Conservation (phyloP, 192 early-diverging fungal species). For the Backusella macrospora region DNA sequence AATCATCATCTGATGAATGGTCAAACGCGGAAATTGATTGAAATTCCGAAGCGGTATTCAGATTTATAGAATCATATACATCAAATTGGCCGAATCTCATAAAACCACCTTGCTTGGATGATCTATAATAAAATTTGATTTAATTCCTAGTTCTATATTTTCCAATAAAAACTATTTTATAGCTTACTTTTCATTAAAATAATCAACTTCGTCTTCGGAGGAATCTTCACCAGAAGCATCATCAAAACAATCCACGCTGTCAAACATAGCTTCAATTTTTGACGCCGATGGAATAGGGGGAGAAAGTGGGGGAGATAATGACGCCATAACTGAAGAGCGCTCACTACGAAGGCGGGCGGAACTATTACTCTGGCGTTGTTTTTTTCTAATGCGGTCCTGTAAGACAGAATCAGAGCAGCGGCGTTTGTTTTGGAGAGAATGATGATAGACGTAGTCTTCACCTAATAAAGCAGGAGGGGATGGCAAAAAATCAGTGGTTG, state of each 20-base stretch:
- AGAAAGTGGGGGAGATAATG: constrained; percentile 14
- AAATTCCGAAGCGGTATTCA: constrained; percentile 13
- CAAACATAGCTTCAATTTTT: constrained; percentile 14
- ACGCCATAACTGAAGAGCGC: not conserved
- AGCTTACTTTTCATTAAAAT: constrained; percentile 20
- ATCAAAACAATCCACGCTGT: constrained; percentile 18
- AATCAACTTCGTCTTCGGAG: constrained; percentile 26
- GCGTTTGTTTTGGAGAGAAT: constrained; percentile 11
- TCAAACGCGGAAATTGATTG: constrained; percentile 9
- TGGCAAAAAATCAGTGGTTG: not conserved
- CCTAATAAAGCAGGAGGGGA: constrained; percentile 9
- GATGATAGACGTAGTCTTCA: not conserved
- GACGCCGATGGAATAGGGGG: not conserved
- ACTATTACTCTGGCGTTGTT: constrained; percentile 3
- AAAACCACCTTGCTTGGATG: constrained; percentile 9
- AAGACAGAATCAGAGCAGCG: constrained; percentile 20
- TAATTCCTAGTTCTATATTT: not conserved
- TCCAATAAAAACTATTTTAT: not conserved
- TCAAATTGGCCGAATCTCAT: constrained; percentile 3
- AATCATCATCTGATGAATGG: constrained; percentile 17
- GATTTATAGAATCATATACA: not conserved
- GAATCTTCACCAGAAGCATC: constrained; percentile 30
- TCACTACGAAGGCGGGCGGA: not conserved
- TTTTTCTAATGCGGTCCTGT: constrained; percentile 15
- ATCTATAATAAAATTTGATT: not conserved